Conservation (phyloP, 495 filamentous ascomycete species). For the Neurospora sp. region DNA sequence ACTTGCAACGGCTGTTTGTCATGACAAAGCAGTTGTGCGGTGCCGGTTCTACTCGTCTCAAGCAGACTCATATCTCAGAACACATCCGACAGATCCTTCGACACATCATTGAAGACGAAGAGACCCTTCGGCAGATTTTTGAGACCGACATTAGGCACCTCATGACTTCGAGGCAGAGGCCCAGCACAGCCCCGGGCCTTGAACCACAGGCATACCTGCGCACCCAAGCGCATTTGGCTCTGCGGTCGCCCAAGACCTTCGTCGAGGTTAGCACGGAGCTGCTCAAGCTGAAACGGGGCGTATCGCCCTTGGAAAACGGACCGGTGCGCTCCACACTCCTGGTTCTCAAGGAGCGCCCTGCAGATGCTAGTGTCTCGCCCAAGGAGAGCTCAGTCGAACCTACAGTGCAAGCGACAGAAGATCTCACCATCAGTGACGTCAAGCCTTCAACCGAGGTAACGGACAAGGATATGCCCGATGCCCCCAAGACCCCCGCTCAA, state of each 20-base stretch:
- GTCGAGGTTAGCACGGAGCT: slow-evolving; percentile 86
- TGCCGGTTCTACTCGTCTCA: slow-evolving; percentile 61
- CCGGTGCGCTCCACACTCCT: slow-evolving; percentile 30
- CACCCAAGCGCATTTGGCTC: slow-evolving; percentile 67
- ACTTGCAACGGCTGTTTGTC: slow-evolving; percentile 80
- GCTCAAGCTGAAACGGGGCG: slow-evolving; percentile 60
- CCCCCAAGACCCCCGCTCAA: slow-evolving; percentile 42
- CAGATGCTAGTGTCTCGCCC: slow-evolving; percentile 20
- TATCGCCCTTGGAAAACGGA: slow-evolving; percentile 32
- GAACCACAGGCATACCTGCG: slow-evolving; percentile 57
- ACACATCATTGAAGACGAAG: slow-evolving; percentile 90
- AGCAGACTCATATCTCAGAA: slow-evolving; percentile 46
- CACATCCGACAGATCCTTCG: slow-evolving; percentile 77
- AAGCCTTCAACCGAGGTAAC: slow-evolving; percentile 42
- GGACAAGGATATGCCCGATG: slow-evolving; percentile 47
- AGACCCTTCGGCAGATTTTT: slow-evolving; percentile 87
- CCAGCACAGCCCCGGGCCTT: not conserved
- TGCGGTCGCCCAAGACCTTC: slow-evolving; percentile 79
- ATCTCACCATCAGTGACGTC: slow-evolving; percentile 39
- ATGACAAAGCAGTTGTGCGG: slow-evolving; percentile 88
- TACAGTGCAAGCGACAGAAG: slow-evolving; percentile 46
- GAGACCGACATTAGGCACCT: slow-evolving; percentile 72
- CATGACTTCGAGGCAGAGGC: slow-evolving; percentile 28
- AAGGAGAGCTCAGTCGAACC: slow-evolving; percentile 33
- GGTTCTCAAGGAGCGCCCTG: slow-evolving; percentile 21